Evolutionary conservation across 2,329 filamentous ascomycete species (phyloP).

Genomic region (Periconia macrospinosa): DNA sequence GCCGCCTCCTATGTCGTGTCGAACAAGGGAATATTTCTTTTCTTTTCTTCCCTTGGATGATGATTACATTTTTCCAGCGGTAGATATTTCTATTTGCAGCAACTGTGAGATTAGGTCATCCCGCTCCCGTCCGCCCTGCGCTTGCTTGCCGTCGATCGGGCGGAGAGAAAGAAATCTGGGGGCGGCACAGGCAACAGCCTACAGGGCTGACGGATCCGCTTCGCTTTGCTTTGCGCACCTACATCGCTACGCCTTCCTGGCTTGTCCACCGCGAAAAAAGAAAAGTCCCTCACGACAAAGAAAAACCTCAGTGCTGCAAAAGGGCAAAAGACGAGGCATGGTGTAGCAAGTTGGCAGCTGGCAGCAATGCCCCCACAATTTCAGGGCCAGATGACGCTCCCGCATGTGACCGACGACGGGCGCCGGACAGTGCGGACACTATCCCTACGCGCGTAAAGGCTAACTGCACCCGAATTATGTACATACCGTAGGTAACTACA

Average conservation of each 20-base stretch:
- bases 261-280: no score
- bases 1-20: background rate
- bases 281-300: background rate
- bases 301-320: no score
- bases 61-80: background rate
- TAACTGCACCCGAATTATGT: no score
- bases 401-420: slow-evolving; percentile 13
- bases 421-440: background rate
- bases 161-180: slow-evolving; percentile 6
- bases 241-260: no score
- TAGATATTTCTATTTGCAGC: slow-evolving; percentile 2
- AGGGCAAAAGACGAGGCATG: slow-evolving; percentile 7
- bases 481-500: no score
- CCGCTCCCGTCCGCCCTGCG: slow-evolving; percentile 9
- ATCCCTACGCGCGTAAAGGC: background rate
- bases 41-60: no score
- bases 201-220: background rate
- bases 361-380: slow-evolving; percentile 1
- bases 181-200: background rate
- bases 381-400: slow-evolving; percentile 18
- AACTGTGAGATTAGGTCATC: slow-evolving; percentile 34
- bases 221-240: no score
- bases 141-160: slow-evolving; percentile 4
- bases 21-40: background rate
- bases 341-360: background rate